phyloP scores from a whole-genome alignment of 768 basidiomycete genomes.

The Mycena galericulata region DNA sequence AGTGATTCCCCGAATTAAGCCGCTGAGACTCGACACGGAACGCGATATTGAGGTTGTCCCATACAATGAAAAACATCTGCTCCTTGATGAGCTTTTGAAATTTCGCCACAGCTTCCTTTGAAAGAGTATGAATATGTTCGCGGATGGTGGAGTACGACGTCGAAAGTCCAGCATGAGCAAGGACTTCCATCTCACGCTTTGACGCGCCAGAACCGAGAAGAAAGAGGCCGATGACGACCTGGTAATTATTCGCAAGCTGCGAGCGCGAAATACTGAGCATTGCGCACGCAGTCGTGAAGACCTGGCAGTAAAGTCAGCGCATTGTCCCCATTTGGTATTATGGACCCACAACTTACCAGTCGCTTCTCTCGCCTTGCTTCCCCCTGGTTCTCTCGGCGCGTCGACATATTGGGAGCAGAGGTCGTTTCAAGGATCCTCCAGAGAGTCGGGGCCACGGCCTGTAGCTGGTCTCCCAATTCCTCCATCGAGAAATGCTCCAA shows the following conservation, averaged over 20 bases:
- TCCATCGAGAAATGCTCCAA: slow-evolving; percentile 22
- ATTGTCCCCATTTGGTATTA: not conserved
- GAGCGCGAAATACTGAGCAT: slow-evolving; percentile 3
- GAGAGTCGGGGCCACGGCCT: not conserved
- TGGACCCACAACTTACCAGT: slow-evolving; percentile 16
- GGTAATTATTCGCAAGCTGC: not conserved
- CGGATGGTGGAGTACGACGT: not conserved
- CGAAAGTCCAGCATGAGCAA: not conserved
- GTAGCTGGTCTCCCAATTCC: not conserved
- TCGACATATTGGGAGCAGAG: not conserved
- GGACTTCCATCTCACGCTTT: not conserved
- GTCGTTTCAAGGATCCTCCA: slow-evolving; percentile 5
- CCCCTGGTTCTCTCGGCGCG: not conserved
- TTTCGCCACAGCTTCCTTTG: not conserved
- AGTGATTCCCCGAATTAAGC: slow-evolving; percentile 38
- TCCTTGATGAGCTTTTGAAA: slow-evolving; percentile 37
- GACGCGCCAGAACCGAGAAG: not conserved
- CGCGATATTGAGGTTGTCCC: slow-evolving; percentile 48
- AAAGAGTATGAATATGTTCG: slow-evolving; percentile 25
- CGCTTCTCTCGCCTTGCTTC: not conserved
- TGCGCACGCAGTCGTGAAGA: not conserved
- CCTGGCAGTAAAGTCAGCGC: not conserved
- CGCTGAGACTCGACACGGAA: slow-evolving; percentile 42
- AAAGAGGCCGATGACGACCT: not conserved
- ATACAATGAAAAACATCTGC: slow-evolving; percentile 35